Base-by-base conservation (phyloP, 1,284 basidiomycete species). In the Cryptococcus floricola region DNA sequence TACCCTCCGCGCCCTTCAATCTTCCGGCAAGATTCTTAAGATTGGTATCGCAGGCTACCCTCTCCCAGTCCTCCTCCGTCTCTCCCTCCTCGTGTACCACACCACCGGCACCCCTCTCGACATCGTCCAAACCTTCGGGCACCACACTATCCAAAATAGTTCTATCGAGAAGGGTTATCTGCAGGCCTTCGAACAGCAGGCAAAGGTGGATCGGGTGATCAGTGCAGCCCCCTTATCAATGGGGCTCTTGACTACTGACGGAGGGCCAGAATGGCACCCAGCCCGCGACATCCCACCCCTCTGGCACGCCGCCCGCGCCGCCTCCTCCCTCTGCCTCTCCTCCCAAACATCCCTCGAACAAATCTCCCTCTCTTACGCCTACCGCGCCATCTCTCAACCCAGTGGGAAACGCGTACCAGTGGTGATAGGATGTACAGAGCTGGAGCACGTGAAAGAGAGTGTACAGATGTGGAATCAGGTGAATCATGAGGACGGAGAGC, bases 181-280 rank as follows among this genome's bases (percentile, higher is more conserved):
- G 25, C 79, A 82, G 5, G 81, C 83, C 39, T 82, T 96, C 59
- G 77, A 78, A 52, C 70, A 77, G 12, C 48, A 86, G 27, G 89
- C 89, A 0, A 77, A 82, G 50, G 81, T 93, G 14, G 74, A 75
- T 38, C 85, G 90, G 58, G 79, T 98, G 38, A 66, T 95, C 48
- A 84, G 87, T 37, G 95, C 93, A 5, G 92, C 91, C 0, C 95
- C 95, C 3, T 82, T 98, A 52, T 87, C 85, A 65, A 98, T 98
- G 94, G 91, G 90, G 0, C 82, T 97, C 1, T 81, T 98, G 41
- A 87, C 87, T 0, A 79, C 82, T 4, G 64, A 73, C 3, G 80
- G 78, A 0, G 82, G 84, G 2, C 89, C 90, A 0, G 52, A 73
- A 0, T 98, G 94, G 95, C 94, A 97, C 70, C 93, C 94, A 8